phyloP scores from a whole-genome alignment of 176 grass and related monocot genomes.

The Aegilops tauschii region DNA sequence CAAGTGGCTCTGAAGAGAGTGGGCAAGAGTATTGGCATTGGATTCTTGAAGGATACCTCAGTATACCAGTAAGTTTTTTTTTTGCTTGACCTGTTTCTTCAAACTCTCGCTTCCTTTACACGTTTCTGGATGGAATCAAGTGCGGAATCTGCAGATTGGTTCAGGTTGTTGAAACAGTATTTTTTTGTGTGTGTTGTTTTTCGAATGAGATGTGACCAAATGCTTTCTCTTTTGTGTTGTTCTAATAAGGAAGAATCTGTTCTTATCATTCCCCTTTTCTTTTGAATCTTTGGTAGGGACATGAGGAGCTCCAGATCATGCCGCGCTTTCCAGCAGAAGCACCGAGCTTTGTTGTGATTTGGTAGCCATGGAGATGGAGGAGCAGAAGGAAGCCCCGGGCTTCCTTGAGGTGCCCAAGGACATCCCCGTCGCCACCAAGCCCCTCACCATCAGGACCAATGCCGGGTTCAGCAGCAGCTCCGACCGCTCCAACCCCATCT shows the following conservation, averaged over 20 bases:
- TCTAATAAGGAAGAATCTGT: neutral
- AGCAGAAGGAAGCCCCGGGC: conserved; percentile 21
- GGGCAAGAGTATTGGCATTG: neutral
- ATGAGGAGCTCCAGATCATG: conserved; percentile 41
- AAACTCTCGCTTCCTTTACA: neutral
- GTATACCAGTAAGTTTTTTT: conserved; percentile 6
- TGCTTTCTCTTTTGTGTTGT: neutral
- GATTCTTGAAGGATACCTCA: conserved; percentile 32
- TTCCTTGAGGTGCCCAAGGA: conserved; percentile 57
- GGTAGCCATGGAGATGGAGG: conserved; percentile 65
- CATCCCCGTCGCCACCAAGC: conserved; percentile 57
- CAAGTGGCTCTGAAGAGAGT: neutral
- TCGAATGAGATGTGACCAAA: conserved; percentile 29
- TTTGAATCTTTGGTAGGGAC: conserved; percentile 36
- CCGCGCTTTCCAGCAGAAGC: conserved; percentile 19
- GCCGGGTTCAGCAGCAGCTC: conserved; percentile 39
- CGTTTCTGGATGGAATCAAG: conserved; percentile 21
- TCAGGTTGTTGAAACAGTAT: neutral
- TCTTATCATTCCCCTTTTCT: conserved; percentile 1
- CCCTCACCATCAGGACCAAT: conserved; percentile 70
- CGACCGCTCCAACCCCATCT: conserved; percentile 75
- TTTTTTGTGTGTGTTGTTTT: neutral
- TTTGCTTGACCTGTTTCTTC: neutral
- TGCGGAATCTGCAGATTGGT: conserved; percentile 25
- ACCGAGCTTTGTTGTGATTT: conserved; percentile 41